Percentiles rank a stretch among this genome's conserved stretches.
Conservation (phyloP, 441 rosid genomes). For the Populus hybrid region DNA sequence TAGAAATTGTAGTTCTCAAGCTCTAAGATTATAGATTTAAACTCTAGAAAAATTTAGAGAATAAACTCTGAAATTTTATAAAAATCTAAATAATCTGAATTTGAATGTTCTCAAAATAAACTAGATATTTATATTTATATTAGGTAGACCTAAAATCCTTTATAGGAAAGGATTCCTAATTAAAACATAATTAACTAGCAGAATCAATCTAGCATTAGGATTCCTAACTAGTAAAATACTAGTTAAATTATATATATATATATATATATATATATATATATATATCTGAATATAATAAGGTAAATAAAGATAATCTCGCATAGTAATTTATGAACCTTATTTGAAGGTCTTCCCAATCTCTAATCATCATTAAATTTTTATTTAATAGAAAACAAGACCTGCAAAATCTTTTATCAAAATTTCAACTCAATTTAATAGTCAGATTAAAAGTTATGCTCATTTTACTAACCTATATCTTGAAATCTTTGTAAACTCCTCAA, state of each 20-base stretch:
- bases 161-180: too few species aligned
- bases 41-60: too few species aligned
- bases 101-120: too few species aligned
- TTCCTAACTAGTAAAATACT: not conserved
- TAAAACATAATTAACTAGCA: not conserved
- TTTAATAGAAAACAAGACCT: not conserved
- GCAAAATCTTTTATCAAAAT: not conserved
- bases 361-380: not conserved
- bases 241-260: too few species aligned
- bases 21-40: too few species aligned
- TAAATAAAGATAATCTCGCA: not conserved
- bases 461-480: not conserved
- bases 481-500: not conserved
- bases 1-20: too few species aligned
- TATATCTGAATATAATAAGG: not conserved
- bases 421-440: rapidly evolving
- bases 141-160: too few species aligned
- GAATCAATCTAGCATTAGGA: not conserved
- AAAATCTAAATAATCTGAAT: too few species aligned
- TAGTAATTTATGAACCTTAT: not conserved
- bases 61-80: too few species aligned
- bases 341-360: not conserved
- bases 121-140: too few species aligned
- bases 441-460: not conserved
- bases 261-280: too few species aligned